Conservation (phyloP, 768 basidiomycete species). For the Pulveroboletus sp. region DNA sequence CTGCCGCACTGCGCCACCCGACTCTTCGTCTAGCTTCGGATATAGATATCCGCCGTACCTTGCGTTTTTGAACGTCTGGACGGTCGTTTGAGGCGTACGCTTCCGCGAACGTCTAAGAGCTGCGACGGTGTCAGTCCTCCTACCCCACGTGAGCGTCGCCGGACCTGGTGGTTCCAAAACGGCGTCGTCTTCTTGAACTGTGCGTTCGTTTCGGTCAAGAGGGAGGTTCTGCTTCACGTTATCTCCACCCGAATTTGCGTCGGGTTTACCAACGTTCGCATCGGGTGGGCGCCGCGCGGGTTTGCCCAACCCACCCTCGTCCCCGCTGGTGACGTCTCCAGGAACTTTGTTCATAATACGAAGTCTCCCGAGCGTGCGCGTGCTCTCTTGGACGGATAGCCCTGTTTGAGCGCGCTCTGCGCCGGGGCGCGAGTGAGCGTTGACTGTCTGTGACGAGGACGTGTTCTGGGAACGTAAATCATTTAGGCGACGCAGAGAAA, state of each 20-base stretch:
- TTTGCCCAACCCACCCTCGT: conserved; percentile 30
- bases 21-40: conserved; percentile 1
- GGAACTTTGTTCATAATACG: conserved; percentile 47
- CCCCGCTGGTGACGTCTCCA: conserved; percentile 40
- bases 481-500: not conserved
- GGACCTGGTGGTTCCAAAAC: conserved; percentile 20
- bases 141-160: conserved; percentile 25
- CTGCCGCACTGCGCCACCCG: not conserved
- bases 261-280: not conserved
- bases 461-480: not conserved
- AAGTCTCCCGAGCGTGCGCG: conserved; percentile 40
- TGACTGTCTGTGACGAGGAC: conserved; percentile 8
- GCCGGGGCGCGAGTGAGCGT: conserved; percentile 8
- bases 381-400: conserved; percentile 29
- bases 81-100: conserved; percentile 3
- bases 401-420: conserved; percentile 14
- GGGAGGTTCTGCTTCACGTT: not conserved
- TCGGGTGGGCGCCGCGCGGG: conserved; percentile 1
- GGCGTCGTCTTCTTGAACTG: conserved; percentile 1
- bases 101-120: conserved; percentile 16
- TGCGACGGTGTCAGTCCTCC: conserved; percentile 26
- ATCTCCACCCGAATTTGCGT: not conserved
- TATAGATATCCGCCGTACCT: conserved; percentile 14
- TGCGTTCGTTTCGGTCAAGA: not conserved
- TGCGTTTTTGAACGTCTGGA: conserved; percentile 7